Evolutionary conservation across 1,284 basidiomycete genomes (phyloP).

Genomic region (Rhodotorula glutinis): DNA sequence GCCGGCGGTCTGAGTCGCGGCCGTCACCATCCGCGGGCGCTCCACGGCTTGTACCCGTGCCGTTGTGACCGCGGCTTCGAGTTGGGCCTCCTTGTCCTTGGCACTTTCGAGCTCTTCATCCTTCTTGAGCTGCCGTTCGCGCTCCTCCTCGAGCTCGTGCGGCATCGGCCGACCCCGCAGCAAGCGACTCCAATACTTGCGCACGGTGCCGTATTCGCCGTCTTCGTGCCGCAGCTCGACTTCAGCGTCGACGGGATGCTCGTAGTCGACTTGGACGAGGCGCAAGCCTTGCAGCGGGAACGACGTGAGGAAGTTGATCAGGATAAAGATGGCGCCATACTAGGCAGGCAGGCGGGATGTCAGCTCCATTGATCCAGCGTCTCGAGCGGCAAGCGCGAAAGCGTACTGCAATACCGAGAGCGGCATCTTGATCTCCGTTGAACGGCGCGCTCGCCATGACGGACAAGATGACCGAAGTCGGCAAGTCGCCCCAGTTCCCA

Average conservation of each 20-base stretch:
- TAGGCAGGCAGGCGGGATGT: too few species aligned
- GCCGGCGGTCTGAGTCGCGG: not conserved
- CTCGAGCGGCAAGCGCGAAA: too few species aligned
- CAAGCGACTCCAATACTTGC: slow-evolving; percentile 16
- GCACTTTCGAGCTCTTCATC: not conserved
- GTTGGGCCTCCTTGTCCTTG: not conserved
- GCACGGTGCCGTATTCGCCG: slow-evolving; percentile 56
- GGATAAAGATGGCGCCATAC: slow-evolving; percentile 49
- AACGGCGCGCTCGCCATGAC: slow-evolving; percentile 28
- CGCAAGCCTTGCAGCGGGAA: slow-evolving; percentile 8
- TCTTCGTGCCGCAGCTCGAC: slow-evolving; percentile 60
- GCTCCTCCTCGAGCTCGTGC: slow-evolving; percentile 47
- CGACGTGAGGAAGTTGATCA: slow-evolving; percentile 52
- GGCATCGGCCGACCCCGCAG: slow-evolving; percentile 48
- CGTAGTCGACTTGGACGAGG: slow-evolving; percentile 18
- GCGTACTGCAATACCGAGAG: slow-evolving; percentile 54
- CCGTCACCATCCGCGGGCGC: not conserved
- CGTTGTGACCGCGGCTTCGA: not conserved
- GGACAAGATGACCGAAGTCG: slow-evolving; percentile 26
- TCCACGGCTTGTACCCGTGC: not conserved
- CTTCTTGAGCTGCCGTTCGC: not conserved
- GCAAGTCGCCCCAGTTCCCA: slow-evolving; percentile 57
- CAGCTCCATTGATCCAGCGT: too few species aligned
- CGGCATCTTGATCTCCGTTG: slow-evolving; percentile 12
- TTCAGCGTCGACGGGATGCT: slow-evolving; percentile 1